These are phyloP conservation scores for Auricularia sp. DNA, from an alignment of 768 basidiomycete genomes.

Conservation along the genomic window DNA sequence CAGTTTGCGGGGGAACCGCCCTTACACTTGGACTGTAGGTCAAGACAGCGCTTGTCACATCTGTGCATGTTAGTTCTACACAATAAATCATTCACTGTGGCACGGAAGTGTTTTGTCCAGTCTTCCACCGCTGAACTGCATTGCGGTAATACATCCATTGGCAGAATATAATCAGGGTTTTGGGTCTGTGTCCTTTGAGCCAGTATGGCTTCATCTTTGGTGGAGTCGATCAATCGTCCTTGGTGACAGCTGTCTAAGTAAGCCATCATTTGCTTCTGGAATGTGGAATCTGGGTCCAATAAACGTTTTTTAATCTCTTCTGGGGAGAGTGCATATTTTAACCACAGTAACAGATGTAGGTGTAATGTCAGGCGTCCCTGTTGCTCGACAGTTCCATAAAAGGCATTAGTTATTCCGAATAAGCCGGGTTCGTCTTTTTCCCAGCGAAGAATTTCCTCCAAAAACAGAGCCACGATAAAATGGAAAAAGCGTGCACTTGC, in stretches of 20 bases:
- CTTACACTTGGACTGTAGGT: constrained; percentile 22
- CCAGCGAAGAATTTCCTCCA: background rate
- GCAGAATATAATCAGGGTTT: background rate
- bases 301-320: constrained; percentile 25
- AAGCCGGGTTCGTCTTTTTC: constrained; percentile 11
- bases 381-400: constrained; percentile 12
- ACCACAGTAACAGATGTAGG: constrained; percentile 14
- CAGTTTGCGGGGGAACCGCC: constrained; percentile 25
- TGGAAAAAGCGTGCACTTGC: constrained; percentile 3
- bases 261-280: constrained; percentile 16
- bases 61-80: constrained; percentile 21
- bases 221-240: constrained; percentile 22
- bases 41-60: constrained; percentile 22
- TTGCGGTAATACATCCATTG: background rate
- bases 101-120: constrained; percentile 3
- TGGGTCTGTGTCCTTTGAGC: background rate
- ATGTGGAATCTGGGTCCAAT: constrained; percentile 14
- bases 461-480: background rate
- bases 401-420: constrained; percentile 10
- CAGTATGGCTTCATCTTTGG: constrained; percentile 10
- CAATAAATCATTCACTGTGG: constrained; percentile 21
- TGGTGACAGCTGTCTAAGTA: constrained; percentile 23
- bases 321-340: constrained; percentile 13
- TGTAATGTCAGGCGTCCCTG: constrained; percentile 13
- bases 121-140: constrained; percentile 1